Evolutionary conservation across 257 asterid genomes (phyloP), one percentile per base, ranked within the genome.

Genomic region (Cordia subcordata): DNA sequence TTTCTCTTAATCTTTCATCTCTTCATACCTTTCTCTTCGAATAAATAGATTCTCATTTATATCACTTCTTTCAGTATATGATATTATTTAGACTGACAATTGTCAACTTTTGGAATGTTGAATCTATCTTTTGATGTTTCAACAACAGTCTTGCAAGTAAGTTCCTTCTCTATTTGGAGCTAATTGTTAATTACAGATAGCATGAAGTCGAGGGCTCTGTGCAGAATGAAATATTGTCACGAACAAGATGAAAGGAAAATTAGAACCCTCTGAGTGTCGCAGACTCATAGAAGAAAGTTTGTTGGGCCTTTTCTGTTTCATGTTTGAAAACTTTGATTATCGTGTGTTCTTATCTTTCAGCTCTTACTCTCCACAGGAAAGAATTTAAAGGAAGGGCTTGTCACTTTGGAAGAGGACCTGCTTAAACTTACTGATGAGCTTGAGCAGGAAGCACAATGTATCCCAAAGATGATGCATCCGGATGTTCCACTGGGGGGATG

Each of bases 381-480:
- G 75, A 78, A 64, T 69, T 63, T 89, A 23, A 89, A 93, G 77
- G 97, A 93, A 64, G 78, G 65, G 53, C 90, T 93, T 64, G 85
- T 71, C 64, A 77, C 88, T 45, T 71, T 88, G 70, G 97, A 93
- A 78, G 97, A 85, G 74, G 85, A 89, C 72, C 82, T 89, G 54
- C 66, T 89, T 55, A 86, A 77, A 55, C 88, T 93, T 19, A 86
- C 96, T 0, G 95, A 89, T 45, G 82, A 84, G 68, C 86, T 93
- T 60, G 96, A 89, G 74, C 82, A 73, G 67, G 96, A 84, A 85
- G 99, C 97, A 66, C 96, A 89, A 68, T 76, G 81, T 66, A 85
- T 93, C 68, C 99, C 99, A 64, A 93, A 93, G 77, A 89, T 93
- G 90, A 93, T 96, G 8, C 97, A 93, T 83, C 96, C 96, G 21